Evolutionary conservation across 2,329 filamentous ascomycete genomes (phyloP), one percentile per base, ranked within the genome.

Genomic region (Diaporthe sp.): DNA sequence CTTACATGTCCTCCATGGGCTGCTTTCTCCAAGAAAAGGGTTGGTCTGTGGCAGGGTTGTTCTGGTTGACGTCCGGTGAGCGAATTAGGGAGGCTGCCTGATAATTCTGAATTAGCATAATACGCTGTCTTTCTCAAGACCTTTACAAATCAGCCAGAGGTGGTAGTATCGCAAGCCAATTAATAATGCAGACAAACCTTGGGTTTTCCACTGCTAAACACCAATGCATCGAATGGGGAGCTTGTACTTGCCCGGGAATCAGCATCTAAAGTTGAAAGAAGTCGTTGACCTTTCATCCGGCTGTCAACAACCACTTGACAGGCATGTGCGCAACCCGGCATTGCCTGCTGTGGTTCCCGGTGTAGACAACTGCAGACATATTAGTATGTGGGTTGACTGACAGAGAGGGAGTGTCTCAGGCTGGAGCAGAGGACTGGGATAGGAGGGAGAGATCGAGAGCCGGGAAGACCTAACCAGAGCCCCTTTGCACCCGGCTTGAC

Each of bases 101-200:
- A 42, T 55, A 42, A 19, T 70, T 13, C 19, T 5, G 8, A 42
- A 70, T 55, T 55, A 70, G 65, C n/a, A 55, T 70, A 70, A 42
- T 55, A 55, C 10, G 49, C 13, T 17, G 34, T 55, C 34, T 42
- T 37, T 25, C 34, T 31, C n/a, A 28, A 70, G 65, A 55, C 49
- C 6, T 53, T 42, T 28, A 4, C n/a, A 22, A 55, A 42, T 42
- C n/a, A 42, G 6, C 22, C 65, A 68, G 46, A 53, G 22, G 3
- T 42, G 65, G 34, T n/a, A 28, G 12, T 4, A 19, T 39, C 15
- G 15, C 31, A 53, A 46, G n/a, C 17, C n/a, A 67, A 13, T 25
- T 6, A 7, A 31, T 53, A 55, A 70, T 55, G 34, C 31, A 70
- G 34, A 28, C 49, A 3, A 37, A 25, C 31, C 15, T 39, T 2